Evolutionary conservation across 2,329 filamentous ascomycete species (phyloP).

Genomic region (Pyrenophora teres): DNA sequence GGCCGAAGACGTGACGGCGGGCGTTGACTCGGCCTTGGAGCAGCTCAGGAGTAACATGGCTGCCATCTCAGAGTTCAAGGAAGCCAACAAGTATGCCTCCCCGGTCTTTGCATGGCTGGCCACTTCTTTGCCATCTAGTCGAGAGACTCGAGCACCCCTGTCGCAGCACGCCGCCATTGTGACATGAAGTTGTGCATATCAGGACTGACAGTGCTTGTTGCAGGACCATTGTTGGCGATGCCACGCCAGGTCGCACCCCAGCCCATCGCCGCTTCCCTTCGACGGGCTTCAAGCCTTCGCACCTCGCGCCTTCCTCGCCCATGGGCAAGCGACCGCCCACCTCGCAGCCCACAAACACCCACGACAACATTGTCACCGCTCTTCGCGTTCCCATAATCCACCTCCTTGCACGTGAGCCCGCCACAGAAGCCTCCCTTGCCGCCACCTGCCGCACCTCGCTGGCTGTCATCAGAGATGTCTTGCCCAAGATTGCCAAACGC

Average conservation of each 20-base stretch:
- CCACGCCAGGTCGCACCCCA: conserved; percentile 38
- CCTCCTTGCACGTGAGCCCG: conserved; percentile 56
- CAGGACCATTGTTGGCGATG: conserved; percentile 46
- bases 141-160: conserved; percentile 18
- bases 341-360: conserved; percentile 47
- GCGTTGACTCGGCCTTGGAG: conserved; percentile 64
- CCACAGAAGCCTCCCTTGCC: conserved; percentile 38
- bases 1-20: conserved; percentile 59
- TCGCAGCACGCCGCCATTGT: conserved; percentile 6
- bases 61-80: conserved; percentile 63
- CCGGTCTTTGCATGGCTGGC: conserved; percentile 33
- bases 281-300: conserved; percentile 41
- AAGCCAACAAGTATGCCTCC: conserved; percentile 60
- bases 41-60: conserved; percentile 64
- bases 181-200: conserved; percentile 17
- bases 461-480: conserved; percentile 37
- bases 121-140: conserved; percentile 24
- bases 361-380: conserved; percentile 45
- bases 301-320: conserved; percentile 46
- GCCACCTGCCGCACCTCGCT: conserved; percentile 37
- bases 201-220: conserved; percentile 39
- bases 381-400: conserved; percentile 54
- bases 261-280: conserved; percentile 45
- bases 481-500: conserved; percentile 58
- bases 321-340: conserved; percentile 47